Conservation (phyloP, 2,329 filamentous ascomycete genomes). For the Epichloe hybrida region DNA sequence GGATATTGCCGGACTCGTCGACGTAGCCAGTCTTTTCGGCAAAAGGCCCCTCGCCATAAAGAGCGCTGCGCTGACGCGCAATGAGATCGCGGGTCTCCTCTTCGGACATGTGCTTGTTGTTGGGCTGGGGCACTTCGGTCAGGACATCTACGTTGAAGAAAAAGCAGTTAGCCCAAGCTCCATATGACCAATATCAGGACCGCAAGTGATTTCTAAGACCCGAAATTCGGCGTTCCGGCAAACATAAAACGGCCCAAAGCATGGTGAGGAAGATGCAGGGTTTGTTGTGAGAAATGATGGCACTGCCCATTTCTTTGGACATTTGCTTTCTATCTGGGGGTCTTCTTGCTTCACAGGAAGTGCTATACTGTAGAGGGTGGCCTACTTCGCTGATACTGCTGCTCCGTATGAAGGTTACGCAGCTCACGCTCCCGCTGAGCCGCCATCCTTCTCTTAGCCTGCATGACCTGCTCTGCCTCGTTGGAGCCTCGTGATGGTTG, state of each 20-base stretch:
- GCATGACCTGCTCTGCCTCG: conserved; percentile 97
- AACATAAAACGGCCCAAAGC: conserved; percentile 4
- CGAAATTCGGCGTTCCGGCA: not conserved
- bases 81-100: conserved; percentile 93
- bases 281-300: conserved; percentile 7
- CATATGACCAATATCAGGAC: conserved; percentile 12
- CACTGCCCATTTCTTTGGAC: conserved; percentile 9
- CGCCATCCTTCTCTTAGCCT: conserved; percentile 98
- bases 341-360: conserved; percentile 22
- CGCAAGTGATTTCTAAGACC: conserved; percentile 2
- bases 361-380: conserved; percentile 63
- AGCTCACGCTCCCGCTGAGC: conserved; percentile 98
- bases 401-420: conserved; percentile 99
- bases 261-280: conserved; percentile 4
- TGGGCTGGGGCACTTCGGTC: conserved; percentile 27
- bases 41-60: conserved; percentile 70
- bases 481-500: conserved; percentile 68
- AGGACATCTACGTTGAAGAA: conserved; percentile 35
- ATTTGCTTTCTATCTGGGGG: conserved; percentile 27
- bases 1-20: conserved; percentile 52
- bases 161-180: conserved; percentile 24
- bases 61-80: conserved; percentile 82
- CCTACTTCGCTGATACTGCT: conserved; percentile 99
- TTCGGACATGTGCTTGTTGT: conserved; percentile 78
- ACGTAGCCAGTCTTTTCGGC: conserved; percentile 53